A percentile compares a stretch with the other conserved stretches of the same genome.
These are phyloP conservation scores for Alternaria infectoria DNA, from an alignment of 2,329 filamentous ascomycete genomes.

Conservation along the genomic window DNA sequence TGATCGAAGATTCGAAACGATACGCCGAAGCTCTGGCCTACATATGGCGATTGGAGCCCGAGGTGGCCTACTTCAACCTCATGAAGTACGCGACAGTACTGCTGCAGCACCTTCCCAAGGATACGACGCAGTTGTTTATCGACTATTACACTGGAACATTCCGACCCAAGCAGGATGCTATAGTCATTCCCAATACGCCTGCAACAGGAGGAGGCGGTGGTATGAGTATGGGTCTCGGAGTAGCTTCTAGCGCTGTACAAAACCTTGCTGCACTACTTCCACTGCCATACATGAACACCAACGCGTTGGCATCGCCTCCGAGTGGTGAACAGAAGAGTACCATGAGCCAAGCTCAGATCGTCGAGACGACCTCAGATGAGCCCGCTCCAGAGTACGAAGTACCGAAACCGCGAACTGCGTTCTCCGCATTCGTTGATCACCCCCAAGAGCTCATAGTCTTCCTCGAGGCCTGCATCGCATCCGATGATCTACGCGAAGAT, in stretches of 20 bases:
- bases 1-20: slow-evolving; percentile 93
- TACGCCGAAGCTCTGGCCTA: slow-evolving; percentile 89
- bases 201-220: slow-evolving; percentile 51
- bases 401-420: slow-evolving; percentile 85
- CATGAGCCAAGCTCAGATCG: slow-evolving; percentile 60
- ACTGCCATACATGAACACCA: slow-evolving; percentile 80
- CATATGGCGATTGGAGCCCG: slow-evolving; percentile 85
- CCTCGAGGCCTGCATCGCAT: slow-evolving; percentile 82
- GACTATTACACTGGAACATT: slow-evolving; percentile 93
- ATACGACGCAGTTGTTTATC: slow-evolving; percentile 87
- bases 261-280: slow-evolving; percentile 85
- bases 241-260: slow-evolving; percentile 78
- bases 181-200: slow-evolving; percentile 57
- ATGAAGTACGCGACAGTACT: slow-evolving; percentile 96
- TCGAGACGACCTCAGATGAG: slow-evolving; percentile 60
- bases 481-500: slow-evolving; percentile 71
- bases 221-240: slow-evolving; percentile 49
- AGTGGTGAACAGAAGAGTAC: slow-evolving; percentile 60
- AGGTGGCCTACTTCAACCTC: slow-evolving; percentile 80
- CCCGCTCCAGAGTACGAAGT: slow-evolving; percentile 70
- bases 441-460: slow-evolving; percentile 90
- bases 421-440: slow-evolving; percentile 96
- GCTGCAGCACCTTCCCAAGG: slow-evolving; percentile 81
- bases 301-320: slow-evolving; percentile 61
- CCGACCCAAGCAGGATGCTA: slow-evolving; percentile 70